These are phyloP conservation scores for Pseudogymnoascus sp. DNA, from an alignment of 2,329 filamentous ascomycete genomes.

Conservation along the genomic window DNA sequence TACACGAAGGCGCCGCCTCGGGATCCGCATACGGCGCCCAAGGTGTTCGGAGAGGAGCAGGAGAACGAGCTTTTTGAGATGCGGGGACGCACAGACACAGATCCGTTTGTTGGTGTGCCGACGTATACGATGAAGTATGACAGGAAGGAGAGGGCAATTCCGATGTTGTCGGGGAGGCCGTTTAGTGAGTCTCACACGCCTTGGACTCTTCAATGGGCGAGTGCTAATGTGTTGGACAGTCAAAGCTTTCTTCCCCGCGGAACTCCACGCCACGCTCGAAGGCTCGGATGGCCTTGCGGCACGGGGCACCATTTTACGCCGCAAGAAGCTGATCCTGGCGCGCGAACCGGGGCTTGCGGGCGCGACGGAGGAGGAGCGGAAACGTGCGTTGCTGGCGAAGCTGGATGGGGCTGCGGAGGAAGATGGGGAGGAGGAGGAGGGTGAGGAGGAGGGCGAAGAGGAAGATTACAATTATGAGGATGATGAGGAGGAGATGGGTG, in stretches of 20 bases:
- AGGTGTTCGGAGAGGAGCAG: slow-evolving; percentile 35
- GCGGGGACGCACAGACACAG: slow-evolving; percentile 34
- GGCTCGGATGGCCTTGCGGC: slow-evolving; percentile 23
- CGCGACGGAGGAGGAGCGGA: slow-evolving; percentile 22
- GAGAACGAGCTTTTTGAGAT: slow-evolving; percentile 28
- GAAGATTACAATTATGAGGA: slow-evolving; percentile 52
- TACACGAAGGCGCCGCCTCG: slow-evolving; percentile 34
- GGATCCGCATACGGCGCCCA: slow-evolving; percentile 29
- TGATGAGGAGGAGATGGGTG: slow-evolving; percentile 50
- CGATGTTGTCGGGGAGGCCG: slow-evolving; percentile 43
- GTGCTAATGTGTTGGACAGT: slow-evolving; percentile 30
- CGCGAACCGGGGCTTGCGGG: slow-evolving; percentile 10
- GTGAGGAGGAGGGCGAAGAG: slow-evolving; percentile 32
- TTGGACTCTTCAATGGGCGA: neutral
- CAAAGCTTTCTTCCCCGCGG: slow-evolving; percentile 49
- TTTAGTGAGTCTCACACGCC: slow-evolving; percentile 39
- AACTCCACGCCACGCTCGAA: slow-evolving; percentile 48
- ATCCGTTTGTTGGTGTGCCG: slow-evolving; percentile 54
- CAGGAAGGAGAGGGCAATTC: slow-evolving; percentile 46
- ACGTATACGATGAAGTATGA: slow-evolving; percentile 52
- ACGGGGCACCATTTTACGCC: slow-evolving; percentile 18
- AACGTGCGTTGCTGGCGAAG: slow-evolving; percentile 25
- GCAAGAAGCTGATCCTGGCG: slow-evolving; percentile 26
- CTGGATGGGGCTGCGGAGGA: slow-evolving; percentile 31
- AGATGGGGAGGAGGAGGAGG: slow-evolving; percentile 32